Percentiles rank a stretch among this genome's conserved stretches.
phyloP scores from a whole-genome alignment of 2,329 filamentous ascomycete genomes.

The Chaetomiaceae sp. region DNA sequence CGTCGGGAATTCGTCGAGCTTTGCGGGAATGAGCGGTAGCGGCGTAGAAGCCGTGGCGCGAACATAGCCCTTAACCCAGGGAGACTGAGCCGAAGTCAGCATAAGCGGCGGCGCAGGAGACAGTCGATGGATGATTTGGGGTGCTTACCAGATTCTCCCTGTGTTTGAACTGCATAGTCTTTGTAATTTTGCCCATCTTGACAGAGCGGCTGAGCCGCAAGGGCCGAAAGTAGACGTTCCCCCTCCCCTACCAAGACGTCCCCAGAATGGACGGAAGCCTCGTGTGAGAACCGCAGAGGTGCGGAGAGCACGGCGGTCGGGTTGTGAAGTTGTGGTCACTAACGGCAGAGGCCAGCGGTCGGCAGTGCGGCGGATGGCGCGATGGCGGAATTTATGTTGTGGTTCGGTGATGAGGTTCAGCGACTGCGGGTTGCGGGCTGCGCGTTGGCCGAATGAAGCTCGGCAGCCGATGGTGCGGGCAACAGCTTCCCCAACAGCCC shows the following conservation, averaged over 20 bases:
- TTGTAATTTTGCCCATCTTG: constrained; percentile 66
- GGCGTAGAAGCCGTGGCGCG: constrained; percentile 62
- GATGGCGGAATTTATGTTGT: not conserved
- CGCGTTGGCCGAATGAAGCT: constrained; percentile 4
- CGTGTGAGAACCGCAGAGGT: constrained; percentile 19
- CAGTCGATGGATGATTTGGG: not conserved
- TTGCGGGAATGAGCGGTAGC: constrained; percentile 69
- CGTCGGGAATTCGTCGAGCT: constrained; percentile 75
- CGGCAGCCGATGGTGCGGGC: constrained; percentile 14
- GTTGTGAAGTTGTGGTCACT: not conserved
- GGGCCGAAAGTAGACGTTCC: constrained; percentile 40
- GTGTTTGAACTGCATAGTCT: constrained; percentile 62
- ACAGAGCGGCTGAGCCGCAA: constrained; percentile 56
- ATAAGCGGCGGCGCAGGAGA: constrained; percentile 6
- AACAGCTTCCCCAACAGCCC: constrained; percentile 12
- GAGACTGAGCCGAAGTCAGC: constrained; percentile 57
- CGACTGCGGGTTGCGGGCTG: not conserved
- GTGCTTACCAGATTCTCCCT: constrained; percentile 59
- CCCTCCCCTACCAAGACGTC: constrained; percentile 51
- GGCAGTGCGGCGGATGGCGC: not conserved
- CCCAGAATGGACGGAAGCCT: constrained; percentile 39
- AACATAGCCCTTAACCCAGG: constrained; percentile 80
- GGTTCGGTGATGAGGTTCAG: constrained; percentile 2
- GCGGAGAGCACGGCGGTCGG: not conserved
- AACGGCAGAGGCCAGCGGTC: not conserved